Percentiles rank a stretch among this genome's conserved stretches.
These are phyloP conservation scores for Mycena venus DNA, from an alignment of 768 basidiomycete genomes.

Conservation along the genomic window DNA sequence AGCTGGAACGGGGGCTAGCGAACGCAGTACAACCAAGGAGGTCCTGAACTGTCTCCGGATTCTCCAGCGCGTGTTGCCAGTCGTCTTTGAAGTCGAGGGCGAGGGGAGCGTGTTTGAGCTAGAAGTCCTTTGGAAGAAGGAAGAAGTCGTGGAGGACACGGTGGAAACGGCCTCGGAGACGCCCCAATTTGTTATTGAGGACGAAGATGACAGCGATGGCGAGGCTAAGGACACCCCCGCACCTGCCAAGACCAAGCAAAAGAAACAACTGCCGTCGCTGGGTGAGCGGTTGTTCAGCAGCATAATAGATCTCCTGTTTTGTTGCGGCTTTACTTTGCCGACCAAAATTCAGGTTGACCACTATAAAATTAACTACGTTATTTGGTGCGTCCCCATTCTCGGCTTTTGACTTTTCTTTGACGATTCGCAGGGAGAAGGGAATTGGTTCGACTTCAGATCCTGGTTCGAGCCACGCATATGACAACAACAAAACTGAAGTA, in stretches of 20 bases:
- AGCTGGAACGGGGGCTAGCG: slow-evolving; percentile 59
- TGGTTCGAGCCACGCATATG: slow-evolving; percentile 72
- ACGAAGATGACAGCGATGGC: slow-evolving; percentile 75
- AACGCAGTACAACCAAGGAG: slow-evolving; percentile 84
- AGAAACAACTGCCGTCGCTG: slow-evolving; percentile 76
- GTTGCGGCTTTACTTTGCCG: slow-evolving; percentile 94
- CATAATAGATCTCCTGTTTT: slow-evolving; percentile 90
- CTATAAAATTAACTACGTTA: slow-evolving; percentile 88
- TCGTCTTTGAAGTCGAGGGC: slow-evolving; percentile 86
- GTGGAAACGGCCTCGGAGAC: slow-evolving; percentile 39
- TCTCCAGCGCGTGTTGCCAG: slow-evolving; percentile 88
- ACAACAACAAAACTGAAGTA: slow-evolving; percentile 90
- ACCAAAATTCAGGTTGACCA: slow-evolving; percentile 81
- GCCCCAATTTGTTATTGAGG: slow-evolving; percentile 91
- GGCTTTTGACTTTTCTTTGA: neutral
- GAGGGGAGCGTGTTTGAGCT: slow-evolving; percentile 81
- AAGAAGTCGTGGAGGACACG: slow-evolving; percentile 59
- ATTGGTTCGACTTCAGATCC: slow-evolving; percentile 89
- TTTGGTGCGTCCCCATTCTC: slow-evolving; percentile 72
- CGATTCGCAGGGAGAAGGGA: slow-evolving; percentile 85
- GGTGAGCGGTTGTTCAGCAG: slow-evolving; percentile 85
- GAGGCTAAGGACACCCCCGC: slow-evolving; percentile 51
- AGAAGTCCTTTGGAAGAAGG: slow-evolving; percentile 86
- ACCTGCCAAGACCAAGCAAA: slow-evolving; percentile 46
- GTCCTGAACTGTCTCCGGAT: slow-evolving; percentile 94